Evolutionary conservation across 768 basidiomycete species (phyloP).

Genomic region (Erythrobasidium yunnanense): DNA sequence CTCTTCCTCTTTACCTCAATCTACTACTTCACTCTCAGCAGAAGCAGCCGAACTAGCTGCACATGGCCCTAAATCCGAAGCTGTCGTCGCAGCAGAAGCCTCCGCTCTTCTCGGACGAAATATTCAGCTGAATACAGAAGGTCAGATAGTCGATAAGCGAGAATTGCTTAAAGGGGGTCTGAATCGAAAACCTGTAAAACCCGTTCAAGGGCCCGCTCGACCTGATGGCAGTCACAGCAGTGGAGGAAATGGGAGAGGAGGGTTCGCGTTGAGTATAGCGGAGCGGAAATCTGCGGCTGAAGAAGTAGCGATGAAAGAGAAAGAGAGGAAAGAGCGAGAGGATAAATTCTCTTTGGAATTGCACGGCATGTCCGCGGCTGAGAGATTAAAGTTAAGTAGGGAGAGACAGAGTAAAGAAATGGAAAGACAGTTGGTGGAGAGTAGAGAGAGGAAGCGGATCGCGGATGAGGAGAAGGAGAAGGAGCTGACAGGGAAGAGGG

Average conservation of each 20-base stretch:
- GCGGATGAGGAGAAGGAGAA: constrained; percentile 54
- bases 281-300: constrained; percentile 16
- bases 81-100: constrained; percentile 54
- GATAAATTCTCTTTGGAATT: not conserved
- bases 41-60: constrained; percentile 35
- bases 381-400: constrained; percentile 57
- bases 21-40: constrained; percentile 28
- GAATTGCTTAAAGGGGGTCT: constrained; percentile 82
- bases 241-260: constrained; percentile 34
- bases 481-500: constrained; percentile 46
- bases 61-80: constrained; percentile 50
- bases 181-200: constrained; percentile 54
- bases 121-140: constrained; percentile 92
- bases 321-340: constrained; percentile 6
- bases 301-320: constrained; percentile 30
- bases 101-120: constrained; percentile 67
- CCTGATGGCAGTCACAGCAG: constrained; percentile 29
- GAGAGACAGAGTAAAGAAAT: constrained; percentile 71
- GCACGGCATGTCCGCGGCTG: constrained; percentile 24
- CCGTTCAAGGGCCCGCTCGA: constrained; percentile 33
- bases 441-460: constrained; percentile 54
- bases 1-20: constrained; percentile 25
- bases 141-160: constrained; percentile 91
- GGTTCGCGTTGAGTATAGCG: constrained; percentile 27
- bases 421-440: constrained; percentile 63